A percentile compares a stretch with the other conserved stretches of the same genome.
Evolutionary conservation across 805 yeast species (phyloP).

Genomic region (Wickerhamomyces silvicola): DNA sequence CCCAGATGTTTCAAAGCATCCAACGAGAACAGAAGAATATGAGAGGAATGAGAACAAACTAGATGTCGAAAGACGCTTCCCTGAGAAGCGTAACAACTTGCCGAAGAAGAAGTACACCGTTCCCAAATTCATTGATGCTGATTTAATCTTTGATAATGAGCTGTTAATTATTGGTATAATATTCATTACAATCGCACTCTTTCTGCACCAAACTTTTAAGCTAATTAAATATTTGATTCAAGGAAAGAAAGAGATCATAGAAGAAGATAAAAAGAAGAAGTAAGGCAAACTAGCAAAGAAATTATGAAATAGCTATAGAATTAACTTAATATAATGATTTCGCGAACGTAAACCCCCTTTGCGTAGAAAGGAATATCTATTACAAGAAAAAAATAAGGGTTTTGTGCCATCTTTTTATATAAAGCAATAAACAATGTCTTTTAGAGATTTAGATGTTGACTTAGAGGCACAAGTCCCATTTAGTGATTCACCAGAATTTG

Average conservation of each 20-base stretch:
- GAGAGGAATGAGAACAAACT: conserved; percentile 45
- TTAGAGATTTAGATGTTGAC: conserved; percentile 19
- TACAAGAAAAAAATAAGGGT: no score
- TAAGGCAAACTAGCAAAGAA: no score
- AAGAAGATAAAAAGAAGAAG: no score
- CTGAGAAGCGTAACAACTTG: conserved; percentile 27
- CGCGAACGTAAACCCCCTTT: no score
- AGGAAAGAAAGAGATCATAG: no score
- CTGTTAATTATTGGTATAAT: conserved; percentile 35
- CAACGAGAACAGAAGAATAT: conserved; percentile 41
- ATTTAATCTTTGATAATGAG: conserved; percentile 46
- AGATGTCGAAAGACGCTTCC: conserved; percentile 25
- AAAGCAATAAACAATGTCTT: conserved; percentile 19
- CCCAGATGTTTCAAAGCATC: conserved; percentile 48
- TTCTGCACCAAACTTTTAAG: no score
- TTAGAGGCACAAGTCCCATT: conserved; percentile 23
- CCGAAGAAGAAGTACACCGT: conserved; percentile 22
- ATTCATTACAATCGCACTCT: no score
- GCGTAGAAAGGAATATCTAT: no score
- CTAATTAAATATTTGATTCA: no score
- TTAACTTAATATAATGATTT: no score
- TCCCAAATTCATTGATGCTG: conserved; percentile 36
- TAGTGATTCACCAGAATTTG: conserved; percentile 50
- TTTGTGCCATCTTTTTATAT: no score
- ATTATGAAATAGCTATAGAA: no score